These are phyloP conservation scores for Kodamaea sp. DNA, from an alignment of 1,139 yeast genomes.

Conservation along the genomic window DNA sequence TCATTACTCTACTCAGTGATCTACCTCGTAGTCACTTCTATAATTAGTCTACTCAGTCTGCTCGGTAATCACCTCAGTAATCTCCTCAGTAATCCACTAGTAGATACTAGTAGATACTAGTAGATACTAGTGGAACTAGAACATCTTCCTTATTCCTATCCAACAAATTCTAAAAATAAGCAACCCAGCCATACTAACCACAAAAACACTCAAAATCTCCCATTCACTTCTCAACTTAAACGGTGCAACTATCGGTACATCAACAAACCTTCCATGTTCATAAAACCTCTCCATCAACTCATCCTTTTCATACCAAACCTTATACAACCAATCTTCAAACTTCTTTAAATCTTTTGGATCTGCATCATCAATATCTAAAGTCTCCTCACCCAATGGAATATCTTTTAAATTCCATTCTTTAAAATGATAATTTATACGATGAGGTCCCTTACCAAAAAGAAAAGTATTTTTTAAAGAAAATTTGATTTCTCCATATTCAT, in stretches of 20 bases:
- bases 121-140: too few species aligned
- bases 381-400: constrained; percentile 61
- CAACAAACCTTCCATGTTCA: constrained; percentile 51
- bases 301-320: constrained; percentile 82
- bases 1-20: too few species aligned
- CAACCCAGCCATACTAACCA: constrained; percentile 9
- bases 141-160: too few species aligned
- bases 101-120: too few species aligned
- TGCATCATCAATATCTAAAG: constrained; percentile 44
- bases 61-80: too few species aligned
- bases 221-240: constrained; percentile 12
- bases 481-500: constrained; percentile 73
- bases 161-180: too few species aligned
- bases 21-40: too few species aligned
- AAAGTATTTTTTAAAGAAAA: constrained; percentile 66
- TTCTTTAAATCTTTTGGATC: constrained; percentile 34
- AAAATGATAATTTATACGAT: constrained; percentile 58
- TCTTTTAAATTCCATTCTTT: constrained; percentile 55
- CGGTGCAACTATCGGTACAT: constrained; percentile 13
- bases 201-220: constrained; percentile 17
- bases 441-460: constrained; percentile 69
- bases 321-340: constrained; percentile 74
- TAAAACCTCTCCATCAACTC: constrained; percentile 57
- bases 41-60: too few species aligned
- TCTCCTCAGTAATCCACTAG: too few species aligned